Percentiles rank a stretch among this genome's conserved stretches.
phyloP scores from a whole-genome alignment of 176 grass and related monocot species.

The Phoenix dactylifera region DNA sequence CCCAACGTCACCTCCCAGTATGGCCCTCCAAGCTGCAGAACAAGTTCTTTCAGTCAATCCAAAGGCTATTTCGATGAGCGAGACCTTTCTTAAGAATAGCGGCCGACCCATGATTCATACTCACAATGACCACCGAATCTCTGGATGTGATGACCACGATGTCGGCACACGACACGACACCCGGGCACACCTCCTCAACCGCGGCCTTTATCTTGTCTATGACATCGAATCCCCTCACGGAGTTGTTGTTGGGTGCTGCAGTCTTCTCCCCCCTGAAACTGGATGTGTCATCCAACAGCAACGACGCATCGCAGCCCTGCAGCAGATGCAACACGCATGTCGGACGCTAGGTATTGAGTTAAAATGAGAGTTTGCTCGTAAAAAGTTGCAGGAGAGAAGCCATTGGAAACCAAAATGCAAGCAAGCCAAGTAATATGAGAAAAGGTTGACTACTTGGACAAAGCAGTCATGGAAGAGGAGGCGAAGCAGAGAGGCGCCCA shows the following conservation, averaged over 20 bases:
- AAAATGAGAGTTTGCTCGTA: too few relatives aligned
- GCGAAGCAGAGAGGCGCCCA: constrained; percentile 54
- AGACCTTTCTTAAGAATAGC: too few relatives aligned
- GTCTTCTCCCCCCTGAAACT: constrained; percentile 32
- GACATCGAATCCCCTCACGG: constrained; percentile 31
- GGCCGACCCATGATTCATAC: too few relatives aligned
- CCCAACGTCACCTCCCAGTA: constrained; percentile 54
- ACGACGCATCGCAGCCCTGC: constrained; percentile 53
- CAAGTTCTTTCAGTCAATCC: too few relatives aligned
- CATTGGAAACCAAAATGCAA: neutral
- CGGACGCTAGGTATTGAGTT: too few relatives aligned
- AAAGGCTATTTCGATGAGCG: too few relatives aligned
- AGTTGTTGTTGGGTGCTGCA: constrained; percentile 22
- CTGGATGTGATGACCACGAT: constrained; percentile 35
- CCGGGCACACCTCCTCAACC: constrained; percentile 36
- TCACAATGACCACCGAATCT: constrained; percentile 40
- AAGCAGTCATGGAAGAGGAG: constrained; percentile 89
- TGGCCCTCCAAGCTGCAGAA: constrained; percentile 36
- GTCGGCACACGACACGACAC: constrained; percentile 52
- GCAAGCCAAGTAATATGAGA: neutral
- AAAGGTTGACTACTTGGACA: constrained; percentile 31
- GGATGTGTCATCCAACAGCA: constrained; percentile 38
- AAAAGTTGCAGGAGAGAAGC: too few relatives aligned
- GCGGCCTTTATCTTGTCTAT: constrained; percentile 50
- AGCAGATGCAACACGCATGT: neutral